A percentile compares a stretch with the other conserved stretches of the same genome.
Evolutionary conservation across 768 basidiomycete species (phyloP).

Genomic region (Suillus subalutaceus): DNA sequence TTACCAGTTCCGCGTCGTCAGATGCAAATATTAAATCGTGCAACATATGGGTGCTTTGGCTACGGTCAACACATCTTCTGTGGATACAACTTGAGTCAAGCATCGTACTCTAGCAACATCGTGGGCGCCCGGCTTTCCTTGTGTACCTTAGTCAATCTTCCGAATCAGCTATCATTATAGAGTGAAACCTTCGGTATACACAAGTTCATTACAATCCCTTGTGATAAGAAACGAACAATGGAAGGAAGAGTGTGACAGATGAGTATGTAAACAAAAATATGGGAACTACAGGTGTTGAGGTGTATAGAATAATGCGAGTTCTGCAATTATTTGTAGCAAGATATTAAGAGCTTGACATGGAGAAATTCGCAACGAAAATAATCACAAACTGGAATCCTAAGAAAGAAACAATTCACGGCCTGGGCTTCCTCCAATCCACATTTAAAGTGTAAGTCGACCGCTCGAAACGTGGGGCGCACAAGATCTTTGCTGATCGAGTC

Average conservation of each 20-base stretch:
- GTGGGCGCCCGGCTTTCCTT: neutral
- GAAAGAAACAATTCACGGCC: neutral
- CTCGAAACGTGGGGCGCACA: neutral
- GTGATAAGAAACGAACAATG: neutral
- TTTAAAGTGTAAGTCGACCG: neutral
- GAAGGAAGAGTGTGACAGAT: neutral
- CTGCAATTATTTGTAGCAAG: neutral
- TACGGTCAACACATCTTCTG: neutral
- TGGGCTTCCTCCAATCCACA: neutral
- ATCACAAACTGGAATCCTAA: neutral
- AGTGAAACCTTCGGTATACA: neutral
- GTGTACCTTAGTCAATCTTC: neutral
- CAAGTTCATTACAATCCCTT: neutral
- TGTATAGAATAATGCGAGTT: neutral
- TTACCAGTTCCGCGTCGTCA: too few relatives aligned
- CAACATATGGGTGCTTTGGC: neutral
- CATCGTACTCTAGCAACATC: neutral
- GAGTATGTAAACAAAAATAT: neutral
- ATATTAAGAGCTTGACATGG: too few relatives aligned
- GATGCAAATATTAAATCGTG: neutral
- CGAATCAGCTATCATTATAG: neutral
- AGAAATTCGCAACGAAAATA: neutral
- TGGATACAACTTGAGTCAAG: neutral
- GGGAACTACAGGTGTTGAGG: neutral
- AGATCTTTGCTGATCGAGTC: neutral